Evolutionary conservation across 495 filamentous ascomycete genomes (phyloP).

Genomic region (Aspergillus asperescens): DNA sequence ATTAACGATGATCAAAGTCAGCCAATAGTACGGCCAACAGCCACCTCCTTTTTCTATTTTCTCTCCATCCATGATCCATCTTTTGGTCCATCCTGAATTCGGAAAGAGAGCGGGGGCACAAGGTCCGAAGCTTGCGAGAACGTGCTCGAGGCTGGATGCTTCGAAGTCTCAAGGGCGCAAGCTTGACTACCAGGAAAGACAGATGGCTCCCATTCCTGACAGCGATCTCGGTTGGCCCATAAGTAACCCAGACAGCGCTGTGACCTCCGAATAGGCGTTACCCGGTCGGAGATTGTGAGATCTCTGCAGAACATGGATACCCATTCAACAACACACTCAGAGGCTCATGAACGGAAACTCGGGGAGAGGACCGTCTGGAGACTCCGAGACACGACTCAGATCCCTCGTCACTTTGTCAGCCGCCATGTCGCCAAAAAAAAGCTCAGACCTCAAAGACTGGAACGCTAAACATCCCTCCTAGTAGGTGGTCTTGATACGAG

Average conservation of each 20-base stretch:
- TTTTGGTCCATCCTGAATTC: slow-evolving; percentile 2
- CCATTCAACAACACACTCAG: slow-evolving; percentile 1
- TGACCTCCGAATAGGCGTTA: neutral
- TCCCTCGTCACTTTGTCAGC: slow-evolving; percentile 9
- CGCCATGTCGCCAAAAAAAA: neutral
- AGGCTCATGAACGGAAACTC: slow-evolving; percentile 11
- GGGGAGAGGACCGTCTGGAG: slow-evolving; percentile 15
- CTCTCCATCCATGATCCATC: slow-evolving; percentile 2
- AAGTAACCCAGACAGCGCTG: neutral
- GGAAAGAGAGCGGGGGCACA: slow-evolving; percentile 10
- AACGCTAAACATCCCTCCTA: slow-evolving; percentile 7
- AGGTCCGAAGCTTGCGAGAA: slow-evolving; percentile 5
- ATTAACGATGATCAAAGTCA: slow-evolving; percentile 10
- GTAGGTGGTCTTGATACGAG: no score
- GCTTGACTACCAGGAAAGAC: neutral
- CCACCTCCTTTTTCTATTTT: slow-evolving; percentile 14
- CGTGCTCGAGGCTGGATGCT: slow-evolving; percentile 9
- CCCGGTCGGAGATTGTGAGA: neutral
- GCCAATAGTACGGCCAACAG: slow-evolving; percentile 10
- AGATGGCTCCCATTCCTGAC: neutral
- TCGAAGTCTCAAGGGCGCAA: slow-evolving; percentile 7
- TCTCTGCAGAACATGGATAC: neutral
- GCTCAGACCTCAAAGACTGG: slow-evolving; percentile 5
- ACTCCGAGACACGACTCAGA: neutral
- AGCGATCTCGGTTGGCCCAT: neutral